Conservation (phyloP, 805 yeast species). For the Teunomyces funiuensis region DNA sequence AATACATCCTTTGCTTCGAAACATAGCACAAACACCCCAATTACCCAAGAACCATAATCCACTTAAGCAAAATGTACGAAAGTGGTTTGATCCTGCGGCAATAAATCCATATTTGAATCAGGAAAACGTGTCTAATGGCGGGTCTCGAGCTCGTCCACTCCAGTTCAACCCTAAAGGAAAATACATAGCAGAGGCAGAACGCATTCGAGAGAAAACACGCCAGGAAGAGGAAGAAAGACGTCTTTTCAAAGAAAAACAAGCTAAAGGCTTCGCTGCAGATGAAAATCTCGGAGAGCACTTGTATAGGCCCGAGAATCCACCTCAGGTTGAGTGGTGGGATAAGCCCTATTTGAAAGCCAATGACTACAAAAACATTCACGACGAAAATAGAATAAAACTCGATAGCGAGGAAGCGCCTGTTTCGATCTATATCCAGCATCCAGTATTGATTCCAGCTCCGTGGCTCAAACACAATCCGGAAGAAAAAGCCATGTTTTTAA, state of each 20-base stretch:
- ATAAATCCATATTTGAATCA: constrained; percentile 42
- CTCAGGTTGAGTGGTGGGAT: constrained; percentile 91
- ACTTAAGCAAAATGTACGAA: constrained; percentile 24
- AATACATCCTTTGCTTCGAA: constrained; percentile 38
- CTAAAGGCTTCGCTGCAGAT: constrained; percentile 52
- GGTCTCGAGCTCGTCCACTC: constrained; percentile 35
- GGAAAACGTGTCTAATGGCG: constrained; percentile 1
- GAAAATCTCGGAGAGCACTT: constrained; percentile 53
- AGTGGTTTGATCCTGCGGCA: constrained; percentile 32
- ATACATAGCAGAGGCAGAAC: constrained; percentile 53
- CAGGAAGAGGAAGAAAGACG: constrained; percentile 15
- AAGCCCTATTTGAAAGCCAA: constrained; percentile 46
- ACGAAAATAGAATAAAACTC: constrained; percentile 25
- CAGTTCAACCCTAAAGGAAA: constrained; percentile 64
- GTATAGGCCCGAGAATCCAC: constrained; percentile 52
- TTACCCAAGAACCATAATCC: constrained; percentile 30
- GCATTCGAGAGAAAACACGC: constrained; percentile 42
- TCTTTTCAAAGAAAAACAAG: constrained; percentile 21
- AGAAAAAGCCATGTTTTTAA: constrained; percentile 54
- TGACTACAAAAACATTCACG: constrained; percentile 35
- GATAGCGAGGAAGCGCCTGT: constrained; percentile 50
- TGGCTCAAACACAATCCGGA: constrained; percentile 49
- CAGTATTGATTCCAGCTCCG: constrained; percentile 61
- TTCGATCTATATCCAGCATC: constrained; percentile 78
- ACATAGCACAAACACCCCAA: constrained; percentile 24